A percentile compares a stretch with the other conserved stretches of the same genome.
These are phyloP conservation scores for Plasmopara halstedii DNA, from an alignment of 352 stramenopile genomes.

Conservation along the genomic window DNA sequence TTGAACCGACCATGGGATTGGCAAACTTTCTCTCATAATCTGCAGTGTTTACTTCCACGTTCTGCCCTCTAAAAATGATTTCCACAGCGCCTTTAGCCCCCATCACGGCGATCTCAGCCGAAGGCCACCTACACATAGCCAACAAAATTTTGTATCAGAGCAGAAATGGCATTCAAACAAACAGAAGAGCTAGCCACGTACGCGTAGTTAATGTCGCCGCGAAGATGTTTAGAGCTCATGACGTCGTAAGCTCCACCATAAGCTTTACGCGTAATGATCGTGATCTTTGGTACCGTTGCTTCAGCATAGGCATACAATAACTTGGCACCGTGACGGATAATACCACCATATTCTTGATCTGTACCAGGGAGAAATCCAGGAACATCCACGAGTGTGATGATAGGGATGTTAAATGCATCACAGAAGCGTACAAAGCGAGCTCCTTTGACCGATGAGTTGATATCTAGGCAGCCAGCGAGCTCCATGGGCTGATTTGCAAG, in stretches of 20 bases:
- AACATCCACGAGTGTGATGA: constrained; percentile 98
- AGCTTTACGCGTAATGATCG: constrained; percentile 97
- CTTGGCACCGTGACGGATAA: constrained; percentile 97
- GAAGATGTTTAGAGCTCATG: constrained; percentile 97
- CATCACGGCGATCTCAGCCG: constrained; percentile 86
- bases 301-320: constrained; percentile 98
- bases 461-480: constrained; percentile 96
- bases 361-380: constrained; percentile 97
- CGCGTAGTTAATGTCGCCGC: constrained; percentile 96
- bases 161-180: no score
- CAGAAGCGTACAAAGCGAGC: constrained; percentile 97
- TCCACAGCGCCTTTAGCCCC: constrained; percentile 94
- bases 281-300: constrained; percentile 97
- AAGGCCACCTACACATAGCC: constrained; percentile 41
- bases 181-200: constrained; percentile 19
- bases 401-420: constrained; percentile 98
- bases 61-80: constrained; percentile 96
- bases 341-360: constrained; percentile 85
- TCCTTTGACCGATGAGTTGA: constrained; percentile 95
- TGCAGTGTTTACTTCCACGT: constrained; percentile 92
- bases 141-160: constrained; percentile 1
- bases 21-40: constrained; percentile 96
- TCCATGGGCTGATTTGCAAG: constrained; percentile 97
- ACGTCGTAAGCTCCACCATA: constrained; percentile 99
- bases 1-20: constrained; percentile 85